Percentiles rank a stretch among this genome's conserved stretches.
phyloP scores from a whole-genome alignment of 495 filamentous ascomycete species.

The Annulohypoxylon nitens region DNA sequence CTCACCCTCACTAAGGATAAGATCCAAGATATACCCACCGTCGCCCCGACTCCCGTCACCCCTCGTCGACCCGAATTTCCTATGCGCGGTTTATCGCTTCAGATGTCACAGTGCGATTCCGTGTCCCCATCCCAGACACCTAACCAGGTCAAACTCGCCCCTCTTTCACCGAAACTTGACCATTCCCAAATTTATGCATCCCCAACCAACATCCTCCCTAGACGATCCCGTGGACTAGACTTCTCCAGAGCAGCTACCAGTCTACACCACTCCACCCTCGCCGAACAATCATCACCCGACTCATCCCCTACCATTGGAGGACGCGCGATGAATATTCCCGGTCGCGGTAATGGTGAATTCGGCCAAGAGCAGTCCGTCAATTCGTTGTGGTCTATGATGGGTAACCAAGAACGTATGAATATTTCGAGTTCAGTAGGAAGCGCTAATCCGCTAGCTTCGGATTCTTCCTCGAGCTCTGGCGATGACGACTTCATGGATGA shows the following conservation, averaged over 20 bases:
- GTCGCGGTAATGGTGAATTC: slow-evolving; percentile 54
- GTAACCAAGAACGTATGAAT: slow-evolving; percentile 73
- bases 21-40: slow-evolving; percentile 29
- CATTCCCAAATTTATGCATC: slow-evolving; percentile 85
- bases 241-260: slow-evolving; percentile 95
- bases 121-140: slow-evolving; percentile 61
- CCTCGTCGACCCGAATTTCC: slow-evolving; percentile 72
- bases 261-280: slow-evolving; percentile 94
- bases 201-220: slow-evolving; percentile 79
- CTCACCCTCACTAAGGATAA: slow-evolving; percentile 59
- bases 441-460: slow-evolving; percentile 81
- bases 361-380: slow-evolving; percentile 56
- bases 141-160: slow-evolving; percentile 72
- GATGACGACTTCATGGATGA: slow-evolving; percentile 85
- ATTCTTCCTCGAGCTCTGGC: slow-evolving; percentile 81
- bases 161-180: slow-evolving; percentile 88
- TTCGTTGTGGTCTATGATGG: slow-evolving; percentile 64
- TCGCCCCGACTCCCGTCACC: slow-evolving; percentile 65
- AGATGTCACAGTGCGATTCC: slow-evolving; percentile 72
- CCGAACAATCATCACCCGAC: slow-evolving; percentile 90
- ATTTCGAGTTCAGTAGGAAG: slow-evolving; percentile 90
- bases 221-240: slow-evolving; percentile 87
- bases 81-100: slow-evolving; percentile 75
- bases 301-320: slow-evolving; percentile 89
- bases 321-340: slow-evolving; percentile 82